A percentile compares a stretch with the other conserved stretches of the same genome.
These are phyloP conservation scores for Cordyceps cateniannulata DNA, from an alignment of 2,329 filamentous ascomycete species.

Conservation along the genomic window DNA sequence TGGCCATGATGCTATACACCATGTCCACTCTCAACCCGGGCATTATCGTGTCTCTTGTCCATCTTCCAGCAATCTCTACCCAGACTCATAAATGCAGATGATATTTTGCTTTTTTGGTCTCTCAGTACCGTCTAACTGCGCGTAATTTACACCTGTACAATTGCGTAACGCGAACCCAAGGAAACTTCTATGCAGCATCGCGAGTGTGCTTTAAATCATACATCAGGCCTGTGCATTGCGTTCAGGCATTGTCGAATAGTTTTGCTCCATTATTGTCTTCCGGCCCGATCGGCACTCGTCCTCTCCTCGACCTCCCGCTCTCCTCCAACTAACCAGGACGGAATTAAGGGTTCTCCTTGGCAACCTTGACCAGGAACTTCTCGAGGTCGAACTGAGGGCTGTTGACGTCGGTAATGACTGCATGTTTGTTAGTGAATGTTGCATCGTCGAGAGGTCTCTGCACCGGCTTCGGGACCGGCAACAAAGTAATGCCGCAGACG, in stretches of 20 bases:
- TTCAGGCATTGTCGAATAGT: conserved; percentile 12
- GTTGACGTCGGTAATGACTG: conserved; percentile 55
- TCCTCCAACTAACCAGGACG: background rate
- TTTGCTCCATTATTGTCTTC: conserved; percentile 7
- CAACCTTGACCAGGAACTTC: conserved; percentile 64
- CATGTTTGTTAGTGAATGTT: conserved; percentile 17
- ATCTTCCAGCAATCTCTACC: too few species aligned
- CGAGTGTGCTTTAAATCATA: conserved; percentile 34
- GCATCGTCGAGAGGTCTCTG: background rate
- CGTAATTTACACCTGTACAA: conserved; percentile 51
- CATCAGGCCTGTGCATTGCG: conserved; percentile 25
- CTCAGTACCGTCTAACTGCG: conserved; percentile 37
- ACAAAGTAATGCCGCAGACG: conserved; percentile 17
- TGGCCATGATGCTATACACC: too few species aligned
- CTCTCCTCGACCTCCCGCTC: conserved; percentile 20
- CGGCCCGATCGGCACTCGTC: conserved; percentile 19
- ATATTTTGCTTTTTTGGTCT: conserved; percentile 14
- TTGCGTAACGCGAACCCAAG: conserved; percentile 36
- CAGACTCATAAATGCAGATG: conserved; percentile 1
- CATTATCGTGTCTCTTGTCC: too few species aligned
- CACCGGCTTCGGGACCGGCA: background rate
- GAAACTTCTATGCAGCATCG: conserved; percentile 45
- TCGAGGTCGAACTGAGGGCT: conserved; percentile 93
- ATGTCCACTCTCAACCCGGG: too few species aligned
- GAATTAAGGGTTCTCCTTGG: conserved; percentile 44